These are phyloP conservation scores for Ormosia emarginata DNA, from an alignment of 306 rosid species.

Conservation along the genomic window DNA sequence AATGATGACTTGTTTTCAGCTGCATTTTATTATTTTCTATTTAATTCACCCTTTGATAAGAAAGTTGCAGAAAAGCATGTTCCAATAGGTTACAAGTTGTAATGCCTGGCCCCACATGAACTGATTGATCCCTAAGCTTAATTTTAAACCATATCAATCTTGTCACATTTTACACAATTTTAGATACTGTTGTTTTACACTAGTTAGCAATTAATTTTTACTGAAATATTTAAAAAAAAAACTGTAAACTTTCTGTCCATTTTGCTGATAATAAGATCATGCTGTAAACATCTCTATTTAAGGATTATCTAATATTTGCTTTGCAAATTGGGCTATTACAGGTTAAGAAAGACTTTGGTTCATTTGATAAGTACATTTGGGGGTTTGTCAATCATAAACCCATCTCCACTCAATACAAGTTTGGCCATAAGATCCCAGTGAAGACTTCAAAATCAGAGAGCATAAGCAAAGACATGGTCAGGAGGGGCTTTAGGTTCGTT, in stretches of 20 bases:
- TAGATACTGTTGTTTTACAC: background rate
- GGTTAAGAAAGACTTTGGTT: constrained; percentile 75
- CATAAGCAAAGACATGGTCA: constrained; percentile 93
- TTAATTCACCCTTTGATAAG: constrained; percentile 26
- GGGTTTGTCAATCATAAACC: constrained; percentile 87
- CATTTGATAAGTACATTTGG: constrained; percentile 85
- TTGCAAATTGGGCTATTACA: constrained; percentile 29
- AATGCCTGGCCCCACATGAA: constrained; percentile 34
- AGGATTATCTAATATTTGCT: background rate
- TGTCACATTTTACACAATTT: background rate
- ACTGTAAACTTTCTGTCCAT: background rate
- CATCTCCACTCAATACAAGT: constrained; percentile 78
- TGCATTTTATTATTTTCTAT: background rate
- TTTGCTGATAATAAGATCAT: background rate
- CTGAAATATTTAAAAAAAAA: background rate
- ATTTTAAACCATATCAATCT: constrained; percentile 3
- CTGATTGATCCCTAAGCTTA: constrained; percentile 10
- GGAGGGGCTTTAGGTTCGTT: constrained; percentile 84
- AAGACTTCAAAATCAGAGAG: constrained; percentile 96
- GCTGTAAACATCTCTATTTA: background rate
- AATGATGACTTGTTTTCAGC: constrained; percentile 23
- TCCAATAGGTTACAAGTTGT: constrained; percentile 39
- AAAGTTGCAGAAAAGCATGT: constrained; percentile 28
- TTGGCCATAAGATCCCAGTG: constrained; percentile 87
- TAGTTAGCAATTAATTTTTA: background rate